Evolutionary conservation across 1,284 basidiomycete species (phyloP), one percentile per base, ranked within the genome.

Genomic region (Ceratobasidium theobromae): DNA sequence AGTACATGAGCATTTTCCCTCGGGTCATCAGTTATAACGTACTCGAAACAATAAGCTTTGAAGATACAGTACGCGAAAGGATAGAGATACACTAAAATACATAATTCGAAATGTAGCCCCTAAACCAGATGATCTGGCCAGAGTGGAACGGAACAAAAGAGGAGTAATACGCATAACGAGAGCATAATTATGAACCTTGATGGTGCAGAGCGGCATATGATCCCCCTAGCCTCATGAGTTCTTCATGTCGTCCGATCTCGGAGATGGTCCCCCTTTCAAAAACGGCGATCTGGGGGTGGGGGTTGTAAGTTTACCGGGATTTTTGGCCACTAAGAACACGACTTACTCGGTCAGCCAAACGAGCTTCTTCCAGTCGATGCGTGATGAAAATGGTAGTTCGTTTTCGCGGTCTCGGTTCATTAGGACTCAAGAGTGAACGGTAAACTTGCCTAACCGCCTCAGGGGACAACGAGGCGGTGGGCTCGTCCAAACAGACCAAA

Each of bases 361-460:
- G 84, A 18, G 89, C 89, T 46, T 87, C 89, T 25, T 87, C 86
- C 68, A 93, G 82, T 69, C 89, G 83, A 77, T 93, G 91, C 3
- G 90, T 91, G 73, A 93, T 89, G 76, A 89, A 93, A 38, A 93
- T 84, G 66, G 90, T 86, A 1, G 89, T 90, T 75, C 88, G 89
- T 18, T 76, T 81, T 70, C 64, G 51, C 16, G 54, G 38, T 49
- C 54, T 51, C 28, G 35, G 54, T 64, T 40, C 53, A 38, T 38
- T 53, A 28, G 32, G 55, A 32, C 51, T 53, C 54, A 57, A 51
- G 27, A 67, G 54, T 14, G 54, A 60, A 25, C 54, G 55, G 28
- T 58, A 55, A 25, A 67, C 49, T 21, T 58, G 54, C 32, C 53
- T 52, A 49, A 60, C 49, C 35, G 91, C 91, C 72, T 85, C 83